A percentile compares a stretch with the other conserved stretches of the same genome.
These are phyloP conservation scores for Colletotrichum liaoningense DNA, from an alignment of 2,329 filamentous ascomycete genomes.

Conservation along the genomic window DNA sequence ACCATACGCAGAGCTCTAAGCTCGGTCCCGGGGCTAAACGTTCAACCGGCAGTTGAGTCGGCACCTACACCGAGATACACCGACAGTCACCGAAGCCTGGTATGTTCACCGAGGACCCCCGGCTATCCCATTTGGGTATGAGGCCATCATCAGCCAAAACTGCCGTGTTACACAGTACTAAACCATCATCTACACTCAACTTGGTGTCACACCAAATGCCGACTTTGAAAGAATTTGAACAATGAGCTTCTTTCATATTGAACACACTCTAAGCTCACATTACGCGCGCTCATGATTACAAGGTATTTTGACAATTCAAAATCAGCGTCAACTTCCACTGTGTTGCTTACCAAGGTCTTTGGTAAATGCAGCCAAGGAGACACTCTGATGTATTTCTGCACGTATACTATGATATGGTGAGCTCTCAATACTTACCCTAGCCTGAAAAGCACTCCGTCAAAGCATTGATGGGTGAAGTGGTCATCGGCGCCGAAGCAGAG, in stretches of 20 bases:
- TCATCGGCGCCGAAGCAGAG: background rate
- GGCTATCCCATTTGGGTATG: background rate
- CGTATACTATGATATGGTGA: background rate
- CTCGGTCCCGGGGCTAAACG: conserved; percentile 25
- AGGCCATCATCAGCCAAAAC: background rate
- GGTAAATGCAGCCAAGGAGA: background rate
- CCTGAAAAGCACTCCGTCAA: background rate
- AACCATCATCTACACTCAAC: background rate
- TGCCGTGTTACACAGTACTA: background rate
- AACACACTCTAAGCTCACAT: background rate
- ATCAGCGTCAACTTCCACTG: background rate
- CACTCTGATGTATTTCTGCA: background rate
- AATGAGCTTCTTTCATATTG: background rate
- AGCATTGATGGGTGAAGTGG: background rate
- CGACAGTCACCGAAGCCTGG: background rate
- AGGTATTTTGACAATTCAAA: background rate
- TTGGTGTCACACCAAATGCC: background rate
- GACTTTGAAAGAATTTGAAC: background rate
- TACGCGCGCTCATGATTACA: background rate
- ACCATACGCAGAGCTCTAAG: background rate
- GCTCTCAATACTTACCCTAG: background rate
- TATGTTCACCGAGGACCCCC: too few species aligned
- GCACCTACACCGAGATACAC: background rate
- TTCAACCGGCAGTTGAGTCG: background rate
- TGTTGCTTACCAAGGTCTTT: background rate